Evolutionary conservation across 768 basidiomycete species (phyloP), one percentile per base, ranked within the genome.

Genomic region (Aureoboletus auriporus): DNA sequence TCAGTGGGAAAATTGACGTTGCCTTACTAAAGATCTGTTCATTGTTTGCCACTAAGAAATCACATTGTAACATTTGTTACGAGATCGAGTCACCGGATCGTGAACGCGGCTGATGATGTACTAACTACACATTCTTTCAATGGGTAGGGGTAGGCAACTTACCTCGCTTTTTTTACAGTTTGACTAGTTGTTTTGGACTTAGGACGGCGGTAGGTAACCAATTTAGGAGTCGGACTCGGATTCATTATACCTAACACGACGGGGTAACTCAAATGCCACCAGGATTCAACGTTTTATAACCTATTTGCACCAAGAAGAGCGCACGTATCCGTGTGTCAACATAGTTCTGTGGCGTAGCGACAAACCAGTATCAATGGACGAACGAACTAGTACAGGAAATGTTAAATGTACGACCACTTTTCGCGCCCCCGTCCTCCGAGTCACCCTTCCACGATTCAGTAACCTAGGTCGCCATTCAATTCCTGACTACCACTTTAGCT

Each of bases 331-430:
- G 33, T 14, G 53, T 46, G 43, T 39, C 45, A 53, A 23, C 17
- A n/a, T 11, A 42, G 43, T 53, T 50, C 46, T 53, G 57, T 60
- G 59, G 61, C 59, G 61, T 57, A 50, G 54, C 54, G 47, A 55
- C 30, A 36, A 53, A 49, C 39, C 31, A 12, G 30, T 44, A 47
- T 5, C 12, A 14, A 5, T 33, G 4, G 20, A 34, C 14, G 14
- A 14, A 40, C 30, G 39, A 30, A 41, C 10, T 16, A n/a, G n/a
- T n/a, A 39, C 23, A 43, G 42, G 37, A 28, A 30, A 3, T 44
- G 14, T 23, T 9, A 23, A 23, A 23, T 23, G 20, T 23, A 23
- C 20, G 2, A 23, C n/a, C n/a, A n/a, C n/a, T n/a, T n/a, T n/a
- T n/a, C n/a, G n/a, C n/a, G n/a, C n/a, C n/a, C n/a, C n/a, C n/a